Evolutionary conservation across 345 rosid species (phyloP).

Genomic region (Arabis alpina): DNA sequence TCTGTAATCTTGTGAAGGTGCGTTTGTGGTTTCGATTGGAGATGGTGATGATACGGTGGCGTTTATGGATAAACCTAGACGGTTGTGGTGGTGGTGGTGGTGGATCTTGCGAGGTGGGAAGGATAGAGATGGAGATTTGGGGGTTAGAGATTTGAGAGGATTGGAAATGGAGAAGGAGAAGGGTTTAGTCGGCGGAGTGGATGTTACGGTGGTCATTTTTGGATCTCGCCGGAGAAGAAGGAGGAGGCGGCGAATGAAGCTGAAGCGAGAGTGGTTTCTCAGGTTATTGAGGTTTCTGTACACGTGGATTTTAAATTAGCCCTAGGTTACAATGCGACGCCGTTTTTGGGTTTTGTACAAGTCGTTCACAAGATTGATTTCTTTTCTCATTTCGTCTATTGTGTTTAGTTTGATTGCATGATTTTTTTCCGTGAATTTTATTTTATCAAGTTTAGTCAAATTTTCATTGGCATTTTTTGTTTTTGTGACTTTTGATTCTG

Average conservation of each 20-base stretch:
- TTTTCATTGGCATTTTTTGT: no score
- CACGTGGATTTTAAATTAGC: conserved; percentile 27
- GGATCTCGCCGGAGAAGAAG: conserved; percentile 11
- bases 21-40: not conserved
- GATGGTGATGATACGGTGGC: conserved; percentile 41
- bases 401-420: no score
- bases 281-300: not conserved
- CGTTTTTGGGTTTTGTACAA: not conserved
- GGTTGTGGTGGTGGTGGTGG: conserved; percentile 3
- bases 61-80: conserved; percentile 32
- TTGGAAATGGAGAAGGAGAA: conserved; percentile 26
- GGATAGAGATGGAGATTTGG: conserved; percentile 26
- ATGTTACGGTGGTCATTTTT: conserved; percentile 43
- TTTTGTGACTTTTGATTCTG: no score
- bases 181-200: conserved; percentile 34
- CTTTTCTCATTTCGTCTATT: no score
- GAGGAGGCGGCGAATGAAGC: conserved; percentile 19
- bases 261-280: conserved; percentile 10
- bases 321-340: not conserved
- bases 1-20: conserved; percentile 49
- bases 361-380: not conserved
- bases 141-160: conserved; percentile 5
- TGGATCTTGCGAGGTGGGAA: conserved; percentile 30
- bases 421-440: no score
- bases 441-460: no score